A percentile compares a stretch with the other conserved stretches of the same genome.
Conservation (phyloP, 2,329 filamentous ascomycete genomes). For the Macrophomina phaseolina region DNA sequence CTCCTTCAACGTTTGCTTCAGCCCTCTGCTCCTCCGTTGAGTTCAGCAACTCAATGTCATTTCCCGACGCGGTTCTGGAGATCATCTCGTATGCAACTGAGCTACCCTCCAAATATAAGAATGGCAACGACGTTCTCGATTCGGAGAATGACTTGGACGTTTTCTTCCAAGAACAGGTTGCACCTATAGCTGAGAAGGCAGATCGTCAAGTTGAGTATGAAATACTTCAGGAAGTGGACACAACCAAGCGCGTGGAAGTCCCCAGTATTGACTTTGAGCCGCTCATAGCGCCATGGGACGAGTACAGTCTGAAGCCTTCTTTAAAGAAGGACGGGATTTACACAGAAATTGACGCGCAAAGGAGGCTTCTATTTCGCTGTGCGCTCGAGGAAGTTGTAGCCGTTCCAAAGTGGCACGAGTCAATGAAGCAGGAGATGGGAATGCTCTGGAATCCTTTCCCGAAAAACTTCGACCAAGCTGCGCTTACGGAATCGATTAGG, state of each 20-base stretch:
- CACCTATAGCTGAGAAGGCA: slow-evolving; percentile 44
- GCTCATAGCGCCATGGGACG: slow-evolving; percentile 55
- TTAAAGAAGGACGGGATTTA: not conserved
- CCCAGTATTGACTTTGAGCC: slow-evolving; percentile 53
- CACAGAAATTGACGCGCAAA: slow-evolving; percentile 40
- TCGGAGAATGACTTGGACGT: slow-evolving; percentile 40
- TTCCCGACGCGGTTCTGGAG: slow-evolving; percentile 44
- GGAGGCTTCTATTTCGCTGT: slow-evolving; percentile 2
- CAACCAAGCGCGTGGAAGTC: slow-evolving; percentile 55
- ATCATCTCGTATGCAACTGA: slow-evolving; percentile 36
- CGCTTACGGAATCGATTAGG: slow-evolving; percentile 47
- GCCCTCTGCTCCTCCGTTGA: slow-evolving; percentile 43
- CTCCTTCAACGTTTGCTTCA: slow-evolving; percentile 35
- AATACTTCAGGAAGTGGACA: slow-evolving; percentile 53
- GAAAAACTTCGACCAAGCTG: slow-evolving; percentile 44
- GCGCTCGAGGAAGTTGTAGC: slow-evolving; percentile 36
- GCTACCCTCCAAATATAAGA: not conserved
- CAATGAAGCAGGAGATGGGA: slow-evolving; percentile 46
- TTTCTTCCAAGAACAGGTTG: slow-evolving; percentile 43
- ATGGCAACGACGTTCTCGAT: slow-evolving; percentile 30
- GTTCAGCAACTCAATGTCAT: slow-evolving; percentile 48
- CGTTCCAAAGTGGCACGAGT: slow-evolving; percentile 48
- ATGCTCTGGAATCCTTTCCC: slow-evolving; percentile 58
- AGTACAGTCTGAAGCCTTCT: slow-evolving; percentile 33
- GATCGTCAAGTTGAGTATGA: slow-evolving; percentile 49